phyloP scores from a whole-genome alignment of 1,284 basidiomycete species.

The Inonotus hispidus region DNA sequence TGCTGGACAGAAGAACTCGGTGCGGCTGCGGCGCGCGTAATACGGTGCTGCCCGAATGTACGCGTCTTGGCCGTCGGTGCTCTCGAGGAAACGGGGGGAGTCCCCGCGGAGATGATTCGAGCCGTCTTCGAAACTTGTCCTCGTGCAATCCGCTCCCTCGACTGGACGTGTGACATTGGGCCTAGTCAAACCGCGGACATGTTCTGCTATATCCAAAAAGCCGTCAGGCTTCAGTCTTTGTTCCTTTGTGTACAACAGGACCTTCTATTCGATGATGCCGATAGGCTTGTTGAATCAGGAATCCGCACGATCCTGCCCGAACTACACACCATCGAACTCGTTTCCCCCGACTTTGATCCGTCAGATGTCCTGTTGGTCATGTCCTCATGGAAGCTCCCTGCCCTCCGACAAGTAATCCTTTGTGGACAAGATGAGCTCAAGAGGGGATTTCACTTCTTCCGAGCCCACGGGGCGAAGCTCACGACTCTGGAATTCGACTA shows the following conservation, averaged over 20 bases:
- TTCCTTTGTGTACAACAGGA: slow-evolving; percentile 11
- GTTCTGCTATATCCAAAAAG: slow-evolving; percentile 1
- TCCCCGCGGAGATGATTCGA: slow-evolving; percentile 10
- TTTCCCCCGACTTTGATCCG: slow-evolving; percentile 11
- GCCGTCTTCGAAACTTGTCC: slow-evolving; percentile 15
- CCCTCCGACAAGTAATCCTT: slow-evolving; percentile 8
- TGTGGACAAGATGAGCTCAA: slow-evolving; percentile 5
- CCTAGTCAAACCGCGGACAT: background rate
- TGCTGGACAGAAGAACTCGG: slow-evolving; percentile 9
- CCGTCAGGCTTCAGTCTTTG: slow-evolving; percentile 2
- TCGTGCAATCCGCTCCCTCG: slow-evolving; percentile 6
- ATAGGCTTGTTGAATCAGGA: background rate
- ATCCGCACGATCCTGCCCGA: background rate
- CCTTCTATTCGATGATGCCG: background rate
- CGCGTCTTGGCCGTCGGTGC: slow-evolving; percentile 13
- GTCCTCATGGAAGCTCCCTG: slow-evolving; percentile 9
- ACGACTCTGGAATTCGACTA: slow-evolving; percentile 15
- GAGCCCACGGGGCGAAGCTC: slow-evolving; percentile 8
- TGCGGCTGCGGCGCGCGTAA: slow-evolving; percentile 13
- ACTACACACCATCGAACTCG: slow-evolving; percentile 14
- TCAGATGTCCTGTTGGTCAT: slow-evolving; percentile 8
- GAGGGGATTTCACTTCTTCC: slow-evolving; percentile 4
- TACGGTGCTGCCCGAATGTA: slow-evolving; percentile 16
- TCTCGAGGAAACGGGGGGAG: slow-evolving; percentile 4
- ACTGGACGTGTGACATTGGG: slow-evolving; percentile 14